Base-by-base conservation (phyloP, 768 basidiomycete species). In the Rubroboletus satanas region DNA sequence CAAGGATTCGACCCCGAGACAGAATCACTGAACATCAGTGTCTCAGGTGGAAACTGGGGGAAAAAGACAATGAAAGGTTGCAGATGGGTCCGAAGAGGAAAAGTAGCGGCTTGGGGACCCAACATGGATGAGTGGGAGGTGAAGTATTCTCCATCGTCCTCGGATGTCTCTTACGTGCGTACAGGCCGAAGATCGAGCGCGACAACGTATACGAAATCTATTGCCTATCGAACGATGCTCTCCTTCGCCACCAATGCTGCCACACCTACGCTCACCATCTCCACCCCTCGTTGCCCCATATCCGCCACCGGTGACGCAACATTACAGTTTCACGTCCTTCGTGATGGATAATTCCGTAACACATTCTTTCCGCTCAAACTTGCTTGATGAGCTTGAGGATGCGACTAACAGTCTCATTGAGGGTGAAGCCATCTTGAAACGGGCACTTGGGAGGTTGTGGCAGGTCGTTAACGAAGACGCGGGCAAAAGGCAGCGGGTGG, bases 41-140 rank as follows among this genome's bases (percentile, higher is more conserved):
- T 78, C 38, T 76, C 75, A 12, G 74, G 77, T 42, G 87, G 92
- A 35, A 94, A 94, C 61, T 93, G 92, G 90, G 92, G 92, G 3
- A 81, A 84, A 55, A 94, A 94, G 73, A 80, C 78, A 10, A 71
- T 78, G 54, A 83, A 83, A 66, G 85, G 84, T n/a, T 83, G 88
- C 18, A 78, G 90, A 65, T 93, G 90, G 90, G 78, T 88, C 46
- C 82, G 90, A 17, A 81, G 79, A 66, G 89, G 91, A 44, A 93
- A 94, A 71, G 83, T 92, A 55, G 81, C 83, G 29, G 76, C 85
- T 14, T 94, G 92, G 92, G 90, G 89, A 29, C 90, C 91, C 21
- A 80, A 81, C 45, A 82, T 84, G 75, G 90, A 90, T 35, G 90
- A 93, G 55, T 91, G 88, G 86, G 90, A 93, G 83, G 91, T 88